A percentile compares a stretch with the other conserved stretches of the same genome.
These are phyloP conservation scores for Eutrema japonicum DNA, from an alignment of 345 rosid species.

Conservation along the genomic window DNA sequence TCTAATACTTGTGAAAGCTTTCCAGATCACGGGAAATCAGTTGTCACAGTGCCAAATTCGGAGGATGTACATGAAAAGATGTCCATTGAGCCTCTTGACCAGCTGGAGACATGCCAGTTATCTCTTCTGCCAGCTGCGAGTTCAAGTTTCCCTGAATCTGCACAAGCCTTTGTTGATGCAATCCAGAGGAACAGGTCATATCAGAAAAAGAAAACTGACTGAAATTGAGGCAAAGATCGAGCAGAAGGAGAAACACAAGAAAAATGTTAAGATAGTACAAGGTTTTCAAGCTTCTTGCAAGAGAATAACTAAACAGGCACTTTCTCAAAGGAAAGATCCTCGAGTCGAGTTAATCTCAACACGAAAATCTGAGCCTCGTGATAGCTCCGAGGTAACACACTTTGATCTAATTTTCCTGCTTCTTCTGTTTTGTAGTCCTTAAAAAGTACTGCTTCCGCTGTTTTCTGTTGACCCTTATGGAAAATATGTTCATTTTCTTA, in stretches of 20 bases:
- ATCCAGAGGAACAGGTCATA: conserved; percentile 75
- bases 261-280: conserved; percentile 65
- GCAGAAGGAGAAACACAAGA: conserved; percentile 72
- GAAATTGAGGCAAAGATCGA: conserved; percentile 74
- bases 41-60: not conserved
- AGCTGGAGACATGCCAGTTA: conserved; percentile 28
- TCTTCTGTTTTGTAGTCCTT: not conserved
- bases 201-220: conserved; percentile 62
- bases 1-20: conserved; percentile 45
- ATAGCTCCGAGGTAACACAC: conserved; percentile 51
- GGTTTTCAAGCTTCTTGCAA: conserved; percentile 68
- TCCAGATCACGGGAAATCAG: not conserved
- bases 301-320: conserved; percentile 57
- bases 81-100: conserved; percentile 41
- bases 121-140: conserved; percentile 29
- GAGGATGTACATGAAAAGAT: conserved; percentile 40
- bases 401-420: not conserved
- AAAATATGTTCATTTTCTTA: not conserved
- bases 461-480: not conserved
- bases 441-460: not conserved
- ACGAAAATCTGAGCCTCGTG: conserved; percentile 34
- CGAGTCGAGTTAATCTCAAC: conserved; percentile 67
- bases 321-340: conserved; percentile 69
- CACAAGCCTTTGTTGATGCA: conserved; percentile 63
- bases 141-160: conserved; percentile 65